Evolutionary conservation across 176 grass and related monocot species (phyloP).

Genomic region (Bolboschoenus planiculmis): DNA sequence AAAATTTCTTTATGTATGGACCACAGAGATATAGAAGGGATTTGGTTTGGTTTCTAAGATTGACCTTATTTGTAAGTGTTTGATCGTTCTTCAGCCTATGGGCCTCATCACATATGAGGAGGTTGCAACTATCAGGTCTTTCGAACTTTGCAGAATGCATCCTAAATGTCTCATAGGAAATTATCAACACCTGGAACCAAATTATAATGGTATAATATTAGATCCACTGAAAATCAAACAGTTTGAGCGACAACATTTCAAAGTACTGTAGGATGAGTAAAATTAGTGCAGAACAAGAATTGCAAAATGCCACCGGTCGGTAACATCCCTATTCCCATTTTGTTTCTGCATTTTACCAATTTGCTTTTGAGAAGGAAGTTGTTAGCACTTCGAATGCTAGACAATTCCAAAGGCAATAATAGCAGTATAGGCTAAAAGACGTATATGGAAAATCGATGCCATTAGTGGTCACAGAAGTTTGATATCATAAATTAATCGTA

Average conservation of each 20-base stretch:
- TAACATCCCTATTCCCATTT: background rate
- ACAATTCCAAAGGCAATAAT: background rate
- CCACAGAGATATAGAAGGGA: background rate
- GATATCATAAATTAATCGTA: background rate
- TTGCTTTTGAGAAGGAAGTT: conserved; percentile 13
- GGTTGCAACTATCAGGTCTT: conserved; percentile 70
- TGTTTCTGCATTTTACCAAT: background rate
- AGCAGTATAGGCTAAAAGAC: background rate
- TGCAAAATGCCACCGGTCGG: background rate
- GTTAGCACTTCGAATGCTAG: conserved; percentile 19
- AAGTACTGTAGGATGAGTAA: background rate
- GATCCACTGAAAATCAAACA: background rate
- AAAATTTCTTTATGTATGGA: background rate
- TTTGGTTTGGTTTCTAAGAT: conserved; percentile 2
- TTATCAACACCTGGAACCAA: conserved; percentile 68
- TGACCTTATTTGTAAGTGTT: conserved; percentile 88
- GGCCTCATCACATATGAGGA: conserved; percentile 97
- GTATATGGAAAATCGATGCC: background rate
- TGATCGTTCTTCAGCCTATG: conserved; percentile 97
- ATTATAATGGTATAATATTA: conserved; percentile 24
- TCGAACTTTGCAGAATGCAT: conserved; percentile 99
- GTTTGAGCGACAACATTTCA: background rate
- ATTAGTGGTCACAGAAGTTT: background rate
- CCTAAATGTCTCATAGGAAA: conserved; percentile 96
- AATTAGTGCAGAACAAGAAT: background rate